Evolutionary conservation across 176 grass and related monocot genomes (phyloP).

Genomic region (Coix lacrymajobi): DNA sequence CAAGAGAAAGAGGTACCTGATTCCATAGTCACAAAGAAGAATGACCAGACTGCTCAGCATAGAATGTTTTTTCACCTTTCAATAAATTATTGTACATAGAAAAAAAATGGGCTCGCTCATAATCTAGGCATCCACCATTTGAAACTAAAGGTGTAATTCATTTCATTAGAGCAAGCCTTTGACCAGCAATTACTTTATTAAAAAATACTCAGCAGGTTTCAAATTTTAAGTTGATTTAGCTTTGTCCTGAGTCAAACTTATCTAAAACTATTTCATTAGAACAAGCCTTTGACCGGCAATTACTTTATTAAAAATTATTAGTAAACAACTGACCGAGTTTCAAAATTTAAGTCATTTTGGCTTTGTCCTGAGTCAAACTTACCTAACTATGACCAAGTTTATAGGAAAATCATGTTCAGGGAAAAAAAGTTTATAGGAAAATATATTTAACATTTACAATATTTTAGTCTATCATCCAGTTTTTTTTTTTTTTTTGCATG

Average conservation of each 20-base stretch:
- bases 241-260: neutral
- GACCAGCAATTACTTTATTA: neutral
- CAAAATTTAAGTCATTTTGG: neutral
- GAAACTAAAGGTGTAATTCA: neutral
- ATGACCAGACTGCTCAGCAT: neutral
- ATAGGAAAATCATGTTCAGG: neutral
- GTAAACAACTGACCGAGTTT: neutral
- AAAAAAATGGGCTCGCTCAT: neutral
- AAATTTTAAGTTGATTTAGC: neutral
- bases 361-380: neutral
- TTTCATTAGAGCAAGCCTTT: neutral
- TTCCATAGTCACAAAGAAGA: constrained; percentile 13
- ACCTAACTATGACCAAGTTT: neutral
- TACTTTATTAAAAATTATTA: neutral
- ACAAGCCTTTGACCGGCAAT: neutral
- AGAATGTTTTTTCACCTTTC: constrained; percentile 6
- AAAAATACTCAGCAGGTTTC: neutral
- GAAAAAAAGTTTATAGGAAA: neutral
- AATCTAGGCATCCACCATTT: neutral
- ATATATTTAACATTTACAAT: neutral
- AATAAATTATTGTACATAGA: neutral
- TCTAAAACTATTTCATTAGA: neutral
- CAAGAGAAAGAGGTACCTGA: constrained; percentile 83
- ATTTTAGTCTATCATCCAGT: neutral
- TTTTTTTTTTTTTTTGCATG: neutral